Evolutionary conservation across 768 basidiomycete genomes (phyloP).

Genomic region (Trametopsis cervina): DNA sequence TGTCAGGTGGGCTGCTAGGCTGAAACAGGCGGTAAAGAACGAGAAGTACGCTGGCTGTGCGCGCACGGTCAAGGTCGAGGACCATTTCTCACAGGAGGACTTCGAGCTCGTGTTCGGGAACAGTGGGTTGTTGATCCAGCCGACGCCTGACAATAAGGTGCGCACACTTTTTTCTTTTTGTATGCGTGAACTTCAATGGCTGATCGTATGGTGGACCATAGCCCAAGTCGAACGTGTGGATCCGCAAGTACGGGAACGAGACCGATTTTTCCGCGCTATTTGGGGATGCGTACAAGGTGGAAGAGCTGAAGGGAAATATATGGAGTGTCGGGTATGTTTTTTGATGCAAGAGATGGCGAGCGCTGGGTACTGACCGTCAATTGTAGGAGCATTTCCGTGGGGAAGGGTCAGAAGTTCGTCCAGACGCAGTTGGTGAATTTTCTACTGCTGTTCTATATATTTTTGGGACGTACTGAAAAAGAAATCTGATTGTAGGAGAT

Average conservation of each 20-base stretch:
- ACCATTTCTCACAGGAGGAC: slow-evolving; percentile 9
- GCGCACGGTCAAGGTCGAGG: slow-evolving; percentile 9
- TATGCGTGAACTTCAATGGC: background rate
- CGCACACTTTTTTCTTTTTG: background rate
- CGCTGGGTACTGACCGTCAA: background rate
- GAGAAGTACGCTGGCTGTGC: slow-evolving; percentile 7
- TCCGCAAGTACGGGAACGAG: background rate
- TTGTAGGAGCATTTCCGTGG: slow-evolving; percentile 6
- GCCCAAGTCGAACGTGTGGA: slow-evolving; percentile 11
- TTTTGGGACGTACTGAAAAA: no score
- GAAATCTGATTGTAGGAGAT: slow-evolving; percentile 9
- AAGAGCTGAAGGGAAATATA: slow-evolving; percentile 7
- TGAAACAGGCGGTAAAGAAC: slow-evolving; percentile 10
- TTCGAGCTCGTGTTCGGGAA: slow-evolving; percentile 12
- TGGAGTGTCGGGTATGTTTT: slow-evolving; percentile 8
- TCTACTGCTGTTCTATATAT: no score
- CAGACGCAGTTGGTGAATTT: slow-evolving; percentile 5
- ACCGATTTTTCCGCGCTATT: slow-evolving; percentile 2
- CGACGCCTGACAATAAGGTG: slow-evolving; percentile 9
- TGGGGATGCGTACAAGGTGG: slow-evolving; percentile 6
- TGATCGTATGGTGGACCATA: background rate
- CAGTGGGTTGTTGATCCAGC: slow-evolving; percentile 10
- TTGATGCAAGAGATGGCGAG: background rate
- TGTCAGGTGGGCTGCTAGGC: no score
- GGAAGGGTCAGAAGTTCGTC: slow-evolving; percentile 9